Conservation (phyloP, 75 land plant genomes). For the Selaginella tamariscina region DNA sequence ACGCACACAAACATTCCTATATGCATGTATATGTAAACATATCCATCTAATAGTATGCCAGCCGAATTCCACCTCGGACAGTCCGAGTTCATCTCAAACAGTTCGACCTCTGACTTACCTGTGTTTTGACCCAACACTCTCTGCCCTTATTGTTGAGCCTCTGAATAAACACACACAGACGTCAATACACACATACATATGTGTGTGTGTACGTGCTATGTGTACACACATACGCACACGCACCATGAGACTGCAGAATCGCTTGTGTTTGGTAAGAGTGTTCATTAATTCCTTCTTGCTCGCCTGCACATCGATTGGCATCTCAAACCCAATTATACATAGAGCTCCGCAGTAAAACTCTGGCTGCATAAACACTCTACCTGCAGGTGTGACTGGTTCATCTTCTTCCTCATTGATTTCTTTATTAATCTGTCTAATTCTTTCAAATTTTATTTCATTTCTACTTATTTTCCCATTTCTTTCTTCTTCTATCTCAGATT, state of each 20-base stretch:
- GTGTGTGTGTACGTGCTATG: no score
- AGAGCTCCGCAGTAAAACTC: slow-evolving; percentile 35
- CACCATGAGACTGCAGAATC: slow-evolving; percentile 53
- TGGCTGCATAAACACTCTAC: slow-evolving; percentile 14
- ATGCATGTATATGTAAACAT: no score
- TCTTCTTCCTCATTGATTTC: background rate
- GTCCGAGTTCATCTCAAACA: no score
- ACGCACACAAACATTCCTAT: no score
- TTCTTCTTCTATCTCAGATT: no score
- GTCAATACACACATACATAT: background rate
- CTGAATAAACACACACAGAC: slow-evolving; percentile 19
- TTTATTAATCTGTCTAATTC: no score
- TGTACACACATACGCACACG: background rate
- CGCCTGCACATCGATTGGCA: slow-evolving; percentile 23
- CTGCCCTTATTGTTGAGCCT: slow-evolving; percentile 21
- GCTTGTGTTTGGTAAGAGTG: slow-evolving; percentile 54
- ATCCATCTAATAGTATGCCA: no score
- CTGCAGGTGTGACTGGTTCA: background rate
- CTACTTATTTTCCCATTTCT: no score
- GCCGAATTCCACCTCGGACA: no score
- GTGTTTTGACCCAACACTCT: slow-evolving; percentile 32
- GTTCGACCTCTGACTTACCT: no score
- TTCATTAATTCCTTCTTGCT: slow-evolving; percentile 25
- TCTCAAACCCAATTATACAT: slow-evolving; percentile 33
- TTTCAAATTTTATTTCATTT: no score